Evolutionary conservation across 495 filamentous ascomycete species (phyloP).

Genomic region (Parachaetomium inaequale): DNA sequence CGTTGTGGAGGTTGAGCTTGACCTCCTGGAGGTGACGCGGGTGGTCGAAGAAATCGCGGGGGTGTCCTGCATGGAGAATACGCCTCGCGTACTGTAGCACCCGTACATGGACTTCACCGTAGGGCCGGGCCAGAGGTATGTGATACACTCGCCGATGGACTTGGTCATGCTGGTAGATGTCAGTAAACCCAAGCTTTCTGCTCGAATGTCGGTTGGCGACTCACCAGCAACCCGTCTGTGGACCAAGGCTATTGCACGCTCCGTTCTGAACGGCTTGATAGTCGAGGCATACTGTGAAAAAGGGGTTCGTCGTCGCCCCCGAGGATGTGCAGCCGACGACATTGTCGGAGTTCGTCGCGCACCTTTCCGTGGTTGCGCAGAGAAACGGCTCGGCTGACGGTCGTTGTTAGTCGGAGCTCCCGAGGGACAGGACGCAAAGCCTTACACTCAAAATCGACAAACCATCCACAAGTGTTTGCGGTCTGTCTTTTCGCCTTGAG

Average conservation of each 20-base stretch:
- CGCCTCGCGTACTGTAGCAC: constrained; percentile 25
- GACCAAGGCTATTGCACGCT: constrained; percentile 22
- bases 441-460: constrained; percentile 33
- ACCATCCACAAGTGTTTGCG: constrained; percentile 35
- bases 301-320: constrained; percentile 19
- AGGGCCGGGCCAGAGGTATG: constrained; percentile 36
- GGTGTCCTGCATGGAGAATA: constrained; percentile 32
- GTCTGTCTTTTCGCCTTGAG: constrained; percentile 10
- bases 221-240: constrained; percentile 41
- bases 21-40: constrained; percentile 6
- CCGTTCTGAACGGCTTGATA: constrained; percentile 28
- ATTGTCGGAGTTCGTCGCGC: constrained; percentile 32
- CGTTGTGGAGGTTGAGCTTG: constrained; percentile 1
- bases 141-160: constrained; percentile 30
- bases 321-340: constrained; percentile 34
- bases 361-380: constrained; percentile 21
- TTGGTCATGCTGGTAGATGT: constrained; percentile 6
- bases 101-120: constrained; percentile 36
- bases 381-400: constrained; percentile 23
- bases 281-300: constrained; percentile 38
- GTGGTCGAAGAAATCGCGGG: constrained; percentile 25
- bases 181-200: neutral
- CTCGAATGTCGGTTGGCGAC: neutral
- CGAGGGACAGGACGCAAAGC: constrained; percentile 7
- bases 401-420: neutral